Base-by-base conservation (phyloP, 176 grass and related monocot species). In the Oryza australiensis region DNA sequence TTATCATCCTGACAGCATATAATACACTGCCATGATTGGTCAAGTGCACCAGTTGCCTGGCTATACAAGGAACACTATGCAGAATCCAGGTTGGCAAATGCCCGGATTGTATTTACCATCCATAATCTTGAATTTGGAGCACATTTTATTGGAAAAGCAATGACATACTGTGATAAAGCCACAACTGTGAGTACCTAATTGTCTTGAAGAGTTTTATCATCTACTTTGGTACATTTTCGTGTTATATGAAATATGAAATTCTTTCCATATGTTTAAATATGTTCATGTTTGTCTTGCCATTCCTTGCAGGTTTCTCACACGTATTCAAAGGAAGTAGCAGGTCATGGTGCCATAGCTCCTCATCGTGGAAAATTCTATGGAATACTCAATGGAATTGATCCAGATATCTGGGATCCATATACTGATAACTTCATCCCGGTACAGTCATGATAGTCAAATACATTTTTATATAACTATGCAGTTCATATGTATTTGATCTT, bases 11-110 rank as follows among this genome's bases (percentile, higher is more conserved):
- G 14, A 68, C 86, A 97, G 94, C 77, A 97, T 87, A 92, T 97
- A 89, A 85, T 97, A 87, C 94, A 97, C 65, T 94, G 92, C 72
- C 92, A 97, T 88, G 94, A 97, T 83, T 98, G 95, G 95, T 89
- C 95, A 67, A 94, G 95, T 87, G 86, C 95, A 72, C 92, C 92
- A 3, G 86, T 89, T 69, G 92, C 92, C n/a, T 98, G 92, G 92
- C 66, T 98, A 78, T 89, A 83, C 78, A 97, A 97, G 83, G 95
- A 94, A 72, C 84, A 94, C 41, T 97, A 97, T 59, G 84, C 70
- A n/a, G 5, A 94, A 38, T 87, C 83, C 75, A 85, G 75, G 45
- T 65, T 93, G 78, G 71, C 71, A 66, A 88, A 82, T 87, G 80
- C 92, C 72, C 90, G 82, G 84, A 86, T 97, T 74, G 35, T 98